Conservation (phyloP, 2,329 filamentous ascomycete genomes). For the Venturia aucupariae region DNA sequence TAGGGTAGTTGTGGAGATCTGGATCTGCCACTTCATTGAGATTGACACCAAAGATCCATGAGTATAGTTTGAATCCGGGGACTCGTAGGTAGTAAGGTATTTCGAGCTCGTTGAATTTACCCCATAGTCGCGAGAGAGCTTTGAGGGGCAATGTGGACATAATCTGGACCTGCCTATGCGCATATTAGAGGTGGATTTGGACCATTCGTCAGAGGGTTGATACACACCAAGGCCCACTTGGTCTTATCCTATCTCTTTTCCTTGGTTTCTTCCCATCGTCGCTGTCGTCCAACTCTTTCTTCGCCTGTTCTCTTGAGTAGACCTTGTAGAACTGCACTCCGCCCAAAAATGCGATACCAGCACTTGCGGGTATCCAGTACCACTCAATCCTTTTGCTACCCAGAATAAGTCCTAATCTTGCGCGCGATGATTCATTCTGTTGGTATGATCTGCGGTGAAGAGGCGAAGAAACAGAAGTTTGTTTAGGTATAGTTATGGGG, state of each 20-base stretch:
- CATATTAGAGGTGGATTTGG: neutral
- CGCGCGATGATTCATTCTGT: slow-evolving; percentile 46
- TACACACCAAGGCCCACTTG: slow-evolving; percentile 70
- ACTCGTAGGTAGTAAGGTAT: slow-evolving; percentile 82
- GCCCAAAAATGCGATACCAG: slow-evolving; percentile 78
- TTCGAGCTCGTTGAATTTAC: slow-evolving; percentile 78
- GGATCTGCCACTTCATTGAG: slow-evolving; percentile 79
- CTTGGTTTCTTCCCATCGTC: slow-evolving; percentile 29
- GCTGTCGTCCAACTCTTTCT: slow-evolving; percentile 30
- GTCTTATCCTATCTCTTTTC: slow-evolving; percentile 55
- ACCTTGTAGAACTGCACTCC: slow-evolving; percentile 77
- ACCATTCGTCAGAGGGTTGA: neutral
- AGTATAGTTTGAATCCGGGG: slow-evolving; percentile 86
- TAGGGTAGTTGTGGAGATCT: slow-evolving; percentile 82
- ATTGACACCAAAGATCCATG: slow-evolving; percentile 83
- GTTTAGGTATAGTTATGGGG: neutral
- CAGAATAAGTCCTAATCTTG: slow-evolving; percentile 49
- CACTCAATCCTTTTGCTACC: slow-evolving; percentile 64
- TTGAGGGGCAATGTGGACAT: slow-evolving; percentile 92
- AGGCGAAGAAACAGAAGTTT: slow-evolving; percentile 4
- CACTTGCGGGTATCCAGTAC: slow-evolving; percentile 81
- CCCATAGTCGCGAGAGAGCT: slow-evolving; percentile 82
- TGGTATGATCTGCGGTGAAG: slow-evolving; percentile 25
- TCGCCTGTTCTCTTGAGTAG: slow-evolving; percentile 41
- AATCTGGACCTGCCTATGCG: slow-evolving; percentile 65